These are phyloP conservation scores for Metschnikowia arizonensis DNA, from an alignment of 805 yeast species.

Conservation along the genomic window DNA sequence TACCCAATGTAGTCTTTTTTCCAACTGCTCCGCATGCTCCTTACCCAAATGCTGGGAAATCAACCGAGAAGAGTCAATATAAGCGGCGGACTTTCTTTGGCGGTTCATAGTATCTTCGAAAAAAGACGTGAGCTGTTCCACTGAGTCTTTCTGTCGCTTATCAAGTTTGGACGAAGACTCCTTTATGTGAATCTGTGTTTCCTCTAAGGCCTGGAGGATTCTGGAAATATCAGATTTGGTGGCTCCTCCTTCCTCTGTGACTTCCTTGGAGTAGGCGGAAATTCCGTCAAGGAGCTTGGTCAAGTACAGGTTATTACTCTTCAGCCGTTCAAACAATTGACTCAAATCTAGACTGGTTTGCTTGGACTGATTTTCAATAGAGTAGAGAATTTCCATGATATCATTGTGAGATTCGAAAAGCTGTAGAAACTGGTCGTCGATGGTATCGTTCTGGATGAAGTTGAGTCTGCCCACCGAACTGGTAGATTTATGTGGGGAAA, in stretches of 20 bases:
- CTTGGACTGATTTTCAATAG: slow-evolving; percentile 30
- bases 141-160: not conserved
- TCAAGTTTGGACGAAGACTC: not conserved
- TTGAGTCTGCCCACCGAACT: slow-evolving; percentile 24
- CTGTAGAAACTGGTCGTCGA: slow-evolving; percentile 32
- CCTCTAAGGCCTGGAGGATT: slow-evolving; percentile 20
- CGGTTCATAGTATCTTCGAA: slow-evolving; percentile 1
- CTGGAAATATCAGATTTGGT: slow-evolving; percentile 29
- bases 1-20: not conserved
- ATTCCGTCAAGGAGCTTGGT: slow-evolving; percentile 32
- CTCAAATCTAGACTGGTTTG: slow-evolving; percentile 35
- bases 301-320: slow-evolving; percentile 37
- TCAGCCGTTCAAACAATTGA: slow-evolving; percentile 37
- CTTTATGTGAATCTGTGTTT: not conserved
- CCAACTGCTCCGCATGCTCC: slow-evolving; percentile 1
- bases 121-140: not conserved
- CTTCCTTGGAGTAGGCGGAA: slow-evolving; percentile 33
- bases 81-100: not conserved
- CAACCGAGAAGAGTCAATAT: not conserved
- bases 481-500: slow-evolving; percentile 25
- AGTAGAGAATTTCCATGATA: slow-evolving; percentile 27
- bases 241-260: slow-evolving; percentile 34
- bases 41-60: slow-evolving; percentile 1
- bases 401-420: slow-evolving; percentile 26
- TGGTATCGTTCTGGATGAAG: slow-evolving; percentile 30